Base-by-base conservation (phyloP, 257 asterid genomes). In the Asclepias syriaca region DNA sequence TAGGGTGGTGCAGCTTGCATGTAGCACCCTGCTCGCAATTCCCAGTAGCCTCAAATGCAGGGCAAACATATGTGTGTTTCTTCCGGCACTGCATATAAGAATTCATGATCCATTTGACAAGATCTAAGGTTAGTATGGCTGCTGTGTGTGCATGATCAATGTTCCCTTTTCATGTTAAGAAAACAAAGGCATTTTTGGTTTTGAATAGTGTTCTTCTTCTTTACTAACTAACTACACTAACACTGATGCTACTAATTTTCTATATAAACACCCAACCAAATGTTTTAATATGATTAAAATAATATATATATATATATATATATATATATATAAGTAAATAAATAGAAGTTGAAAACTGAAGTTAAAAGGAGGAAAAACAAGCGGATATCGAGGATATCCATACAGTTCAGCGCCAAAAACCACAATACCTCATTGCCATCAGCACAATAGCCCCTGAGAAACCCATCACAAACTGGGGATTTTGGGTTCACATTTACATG, bases 1-100 rank as follows among this genome's bases (percentile, higher is more conserved):
- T 92, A 3, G 98, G 99, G 63, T 95, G 98, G 81, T 92, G 98
- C 75, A 95, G 98, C 91, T 90, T 95, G 97, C 97, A 92, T 13
- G 87, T 80, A 27, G 91, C 79, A 75, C 82, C 88, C 82, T 81
- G 87, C 5, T 86, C 81, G 69, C 98, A 94, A 37, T 34, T 76
- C 75, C 99, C 99, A 4, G 87, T 88, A 15, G 90, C 87, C 84
- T 91, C 97, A 71, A 86, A 91, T 32, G 74, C 86, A 39, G 96
- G 97, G 75, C 98, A 91, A 65, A 86, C 89, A 37, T 87, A 87
- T 46, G 92, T 87, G 88, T 94, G 99, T 83, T 91, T 94, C 92
- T 84, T 94, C 93, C 43, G 96, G 82, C 99, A 94, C 99, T 94
- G 96, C 97, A 88, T 69, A 70, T 77, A 82, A 40, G 77, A 75